Base-by-base conservation (phyloP, 2,329 filamentous ascomycete species). In the Bimuria novae-zelandiae region DNA sequence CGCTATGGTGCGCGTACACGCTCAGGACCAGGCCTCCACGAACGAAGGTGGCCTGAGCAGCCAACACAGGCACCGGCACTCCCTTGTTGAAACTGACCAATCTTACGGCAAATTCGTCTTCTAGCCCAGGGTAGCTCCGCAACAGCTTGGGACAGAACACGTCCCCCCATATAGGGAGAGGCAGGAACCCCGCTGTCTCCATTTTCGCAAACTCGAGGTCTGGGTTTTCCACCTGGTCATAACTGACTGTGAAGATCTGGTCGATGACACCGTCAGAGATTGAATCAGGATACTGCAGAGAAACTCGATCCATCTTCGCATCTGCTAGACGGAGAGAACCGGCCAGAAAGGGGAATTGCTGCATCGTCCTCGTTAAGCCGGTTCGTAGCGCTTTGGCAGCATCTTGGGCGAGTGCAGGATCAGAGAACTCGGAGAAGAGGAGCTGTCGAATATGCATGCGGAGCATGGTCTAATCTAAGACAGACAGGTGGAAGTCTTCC, bases 11-110 rank as follows among this genome's bases (percentile, higher is more conserved):
- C 7, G 55, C 51, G 54, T 66, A 69, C 1, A 63, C 46, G 36
- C 65, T 69, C 17, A 70, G 40, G 7, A 70, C 52, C 7, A 70
- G 52, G 1, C 68, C 68, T n/a, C 63, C 64, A 1, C 56, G 57
- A 14, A 70, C 60, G 41, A 68, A 70, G 8, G 55, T 63, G 7
- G 61, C 62, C 41, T 68, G 62, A 2, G 60, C 45, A 7, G 60
- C 59, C 11, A 70, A 54, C 6, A 54, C 60, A 2, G 67, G 64
- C 7, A 64, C 42, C 2, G 57, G 46, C 6, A 37, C 14, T 12
- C 39, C 47, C 30, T 49, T 63, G 1, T 39, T 22, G 2, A 64
- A 54, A 21, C 42, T 52, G 27, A 48, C 36, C 7, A 52, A 12
- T 30, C 43, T 43, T 22, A 32, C 50, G 12, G 50, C 43, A 11